Evolutionary conservation across 2,329 filamentous ascomycete species (phyloP), one percentile per base, ranked within the genome.

Genomic region (Aplosporella prunicola): DNA sequence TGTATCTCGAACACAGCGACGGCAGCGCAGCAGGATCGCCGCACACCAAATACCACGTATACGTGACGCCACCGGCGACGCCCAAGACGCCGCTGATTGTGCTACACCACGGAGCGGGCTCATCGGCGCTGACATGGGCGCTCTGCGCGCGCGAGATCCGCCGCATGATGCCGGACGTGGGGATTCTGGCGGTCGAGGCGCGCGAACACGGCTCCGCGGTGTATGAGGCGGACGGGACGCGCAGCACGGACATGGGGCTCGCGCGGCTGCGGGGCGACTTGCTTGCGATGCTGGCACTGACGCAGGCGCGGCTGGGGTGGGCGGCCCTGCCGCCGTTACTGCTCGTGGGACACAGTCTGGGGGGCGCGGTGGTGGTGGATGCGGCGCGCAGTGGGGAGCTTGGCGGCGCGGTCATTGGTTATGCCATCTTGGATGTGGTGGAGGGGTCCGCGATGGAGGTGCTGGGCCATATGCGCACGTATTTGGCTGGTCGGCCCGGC

Each of bases 401-500:
- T 23, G 83, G 81, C 2, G 58, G 63, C 24, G 72, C 78, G 17
- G 58, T 96, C 1, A 67, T 96, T 11, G 91, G 85, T 14, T 94
- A 89, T 60, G 84, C 79, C 3, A 88, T 96, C 6, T 68, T 98
- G 11, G 91, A 98, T 60, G 86, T 98, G 4, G 91, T 98, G 18
- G 91, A 98, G 61, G 74, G 91, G 9, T 93, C 85, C 1, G 91
- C 91, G 22, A 89, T 98, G 60, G 91, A 96, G 57, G 89, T 91
- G 3, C 69, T 98, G 36, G 79, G 87, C 58, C 88, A 82, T 59
- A 98, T 98, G 91, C 82, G 91, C 47, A 82, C 80, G 3, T 95
- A 95, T 58, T 72, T 98, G 14, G 79, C 82, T 1, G 87, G 80
- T 4, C 74, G 91, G 15, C 91, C 91, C 0, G 67, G 69, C 7